Evolutionary conservation across 1,139 yeast genomes (phyloP), one percentile per base, ranked within the genome.

Genomic region (Scheffersomyces parashehatae): DNA sequence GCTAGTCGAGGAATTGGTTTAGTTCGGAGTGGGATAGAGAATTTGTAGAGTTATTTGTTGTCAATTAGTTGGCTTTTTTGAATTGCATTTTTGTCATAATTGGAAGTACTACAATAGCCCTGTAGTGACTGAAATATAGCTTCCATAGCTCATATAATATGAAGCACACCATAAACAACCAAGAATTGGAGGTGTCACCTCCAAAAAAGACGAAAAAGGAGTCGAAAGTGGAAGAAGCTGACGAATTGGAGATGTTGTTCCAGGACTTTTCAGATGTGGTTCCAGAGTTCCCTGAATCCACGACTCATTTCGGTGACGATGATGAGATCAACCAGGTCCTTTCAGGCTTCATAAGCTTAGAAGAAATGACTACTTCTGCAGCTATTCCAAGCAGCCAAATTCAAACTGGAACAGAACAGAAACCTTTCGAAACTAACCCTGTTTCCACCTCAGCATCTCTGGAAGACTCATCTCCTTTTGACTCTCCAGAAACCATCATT

Each of bases 251-350:
- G 12, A 14, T 31, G 35, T 14, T 31, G 11, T 31, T 31, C 24
- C 15, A 20, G 15, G 35, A 31, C 20, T 20, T 20, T 20, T 20
- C 26, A 20, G 8, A 20, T 20, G 26, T 20, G 26, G 26, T 20
- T 6, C 26, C 26, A 6, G 26, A 20, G 26, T 20, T 20, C 26
- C 26, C 26, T 8, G 26, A 20, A 5, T 20, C 26, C 7, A 6
- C 26, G 26, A 7, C 26, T 20, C 26, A 20, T 20, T 20, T 31
- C 20, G 35, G 24, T 14, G 49, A 58, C 28, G 56, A 59, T 31
- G 60, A 52, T 28, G 64, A 60, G 41, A 55, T 63, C 39, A 51
- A 53, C 42, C 42, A 51, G 15, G 66, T 60, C 8, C 47, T 62
- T 33, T 31, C 35, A 3, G 35, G 35, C 6, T 31, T 31, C 35